Conservation (phyloP, 768 basidiomycete genomes). For the Podaxis rugospora region DNA sequence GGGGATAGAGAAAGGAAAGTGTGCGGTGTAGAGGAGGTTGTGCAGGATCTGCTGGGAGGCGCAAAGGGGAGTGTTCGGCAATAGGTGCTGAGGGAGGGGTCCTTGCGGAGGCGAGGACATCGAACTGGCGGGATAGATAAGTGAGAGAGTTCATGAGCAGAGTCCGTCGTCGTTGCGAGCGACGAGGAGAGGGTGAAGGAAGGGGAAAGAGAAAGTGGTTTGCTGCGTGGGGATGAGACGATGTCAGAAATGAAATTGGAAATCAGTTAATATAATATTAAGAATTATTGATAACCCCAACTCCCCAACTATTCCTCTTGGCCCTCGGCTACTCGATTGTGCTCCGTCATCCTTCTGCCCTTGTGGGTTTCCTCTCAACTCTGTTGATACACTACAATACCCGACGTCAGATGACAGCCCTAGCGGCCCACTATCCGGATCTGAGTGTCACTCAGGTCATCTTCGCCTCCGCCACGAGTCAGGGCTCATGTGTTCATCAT, state of each 20-base stretch:
- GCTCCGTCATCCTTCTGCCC: not conserved
- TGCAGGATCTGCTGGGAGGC: conserved; percentile 28
- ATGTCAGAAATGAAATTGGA: conserved; percentile 1
- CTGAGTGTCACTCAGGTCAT: conserved; percentile 6
- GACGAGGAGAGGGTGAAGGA: not conserved
- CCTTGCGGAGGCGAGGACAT: conserved; percentile 60
- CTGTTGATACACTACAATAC: not conserved
- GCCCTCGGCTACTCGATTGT: not conserved
- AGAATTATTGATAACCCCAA: not conserved
- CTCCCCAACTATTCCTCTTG: conserved; percentile 8
- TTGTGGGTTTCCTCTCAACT: not conserved
- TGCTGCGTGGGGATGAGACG: conserved; percentile 1
- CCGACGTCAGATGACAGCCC: not conserved
- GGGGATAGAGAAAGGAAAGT: conserved; percentile 39
- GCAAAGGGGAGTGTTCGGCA: conserved; percentile 29
- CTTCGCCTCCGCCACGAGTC: not conserved
- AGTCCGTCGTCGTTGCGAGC: not conserved
- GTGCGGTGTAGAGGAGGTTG: conserved; percentile 56
- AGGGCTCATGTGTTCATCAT: not conserved
- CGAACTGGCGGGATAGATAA: conserved; percentile 79
- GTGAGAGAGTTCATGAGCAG: conserved; percentile 73
- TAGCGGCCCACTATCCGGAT: not conserved
- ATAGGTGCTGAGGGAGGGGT: conserved; percentile 57
- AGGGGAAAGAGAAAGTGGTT: not conserved
- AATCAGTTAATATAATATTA: not conserved